These are phyloP conservation scores for Sclerotinia glacialis DNA, from an alignment of 2,329 filamentous ascomycete species.

Conservation along the genomic window DNA sequence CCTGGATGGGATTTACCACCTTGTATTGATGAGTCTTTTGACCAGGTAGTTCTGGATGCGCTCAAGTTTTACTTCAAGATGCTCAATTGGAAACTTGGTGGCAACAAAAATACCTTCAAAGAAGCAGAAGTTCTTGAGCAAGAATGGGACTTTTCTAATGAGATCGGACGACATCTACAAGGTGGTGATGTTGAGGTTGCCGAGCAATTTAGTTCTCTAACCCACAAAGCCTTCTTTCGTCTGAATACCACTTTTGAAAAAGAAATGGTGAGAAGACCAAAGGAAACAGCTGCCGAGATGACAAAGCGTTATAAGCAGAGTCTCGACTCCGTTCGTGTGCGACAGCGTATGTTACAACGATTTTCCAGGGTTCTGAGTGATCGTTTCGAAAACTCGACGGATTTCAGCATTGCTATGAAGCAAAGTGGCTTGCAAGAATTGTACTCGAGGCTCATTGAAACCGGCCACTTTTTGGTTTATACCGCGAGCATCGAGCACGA, in stretches of 20 bases:
- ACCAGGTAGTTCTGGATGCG: slow-evolving; percentile 85
- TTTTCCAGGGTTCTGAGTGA: slow-evolving; percentile 89
- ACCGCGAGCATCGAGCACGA: slow-evolving; percentile 68
- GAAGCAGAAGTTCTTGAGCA: slow-evolving; percentile 96
- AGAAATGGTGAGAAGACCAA: slow-evolving; percentile 79
- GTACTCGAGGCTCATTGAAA: slow-evolving; percentile 74
- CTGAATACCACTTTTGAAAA: slow-evolving; percentile 89
- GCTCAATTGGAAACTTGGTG: slow-evolving; percentile 94
- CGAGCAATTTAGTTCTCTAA: slow-evolving; percentile 93
- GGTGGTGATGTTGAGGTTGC: slow-evolving; percentile 95
- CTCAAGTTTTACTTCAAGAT: slow-evolving; percentile 98
- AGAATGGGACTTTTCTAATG: slow-evolving; percentile 96
- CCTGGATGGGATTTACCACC: slow-evolving; percentile 93
- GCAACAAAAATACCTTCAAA: slow-evolving; percentile 99
- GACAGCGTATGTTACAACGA: slow-evolving; percentile 93
- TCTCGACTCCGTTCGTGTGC: slow-evolving; percentile 90
- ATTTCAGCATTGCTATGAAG: slow-evolving; percentile 80
- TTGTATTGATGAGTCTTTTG: slow-evolving; percentile 95
- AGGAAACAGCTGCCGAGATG: slow-evolving; percentile 83
- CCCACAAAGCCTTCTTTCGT: slow-evolving; percentile 85
- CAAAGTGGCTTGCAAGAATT: slow-evolving; percentile 70
- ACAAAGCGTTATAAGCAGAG: slow-evolving; percentile 96
- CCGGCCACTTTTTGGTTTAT: slow-evolving; percentile 84
- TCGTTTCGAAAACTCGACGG: slow-evolving; percentile 93
- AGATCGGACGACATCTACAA: slow-evolving; percentile 86